Conservation (phyloP, 768 basidiomycete genomes). For the Russula emetica region DNA sequence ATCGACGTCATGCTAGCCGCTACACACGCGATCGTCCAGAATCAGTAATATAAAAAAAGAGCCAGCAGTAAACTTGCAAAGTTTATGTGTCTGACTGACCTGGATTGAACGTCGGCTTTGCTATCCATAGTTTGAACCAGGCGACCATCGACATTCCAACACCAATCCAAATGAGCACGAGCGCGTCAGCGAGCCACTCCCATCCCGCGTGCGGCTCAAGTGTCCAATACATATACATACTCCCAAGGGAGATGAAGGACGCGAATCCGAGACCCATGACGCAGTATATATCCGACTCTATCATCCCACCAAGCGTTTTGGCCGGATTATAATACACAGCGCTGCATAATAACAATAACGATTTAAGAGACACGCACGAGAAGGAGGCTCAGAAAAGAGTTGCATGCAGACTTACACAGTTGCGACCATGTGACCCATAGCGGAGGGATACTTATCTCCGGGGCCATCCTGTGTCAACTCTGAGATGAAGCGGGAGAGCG, state of each 20-base stretch:
- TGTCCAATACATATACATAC: slow-evolving; percentile 77
- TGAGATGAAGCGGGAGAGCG: slow-evolving; percentile 64
- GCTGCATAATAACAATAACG: slow-evolving; percentile 35
- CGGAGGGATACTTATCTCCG: slow-evolving; percentile 51
- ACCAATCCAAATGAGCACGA: slow-evolving; percentile 81
- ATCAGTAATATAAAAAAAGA: background rate
- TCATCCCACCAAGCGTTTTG: slow-evolving; percentile 88
- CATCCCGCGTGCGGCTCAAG: slow-evolving; percentile 65
- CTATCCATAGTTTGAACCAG: slow-evolving; percentile 91
- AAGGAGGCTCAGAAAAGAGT: background rate
- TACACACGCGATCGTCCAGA: slow-evolving; percentile 30
- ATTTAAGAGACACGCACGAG: slow-evolving; percentile 1
- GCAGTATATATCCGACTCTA: slow-evolving; percentile 85
- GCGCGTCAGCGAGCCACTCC: slow-evolving; percentile 68
- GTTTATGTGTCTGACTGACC: slow-evolving; percentile 44
- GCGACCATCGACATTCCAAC: slow-evolving; percentile 75
- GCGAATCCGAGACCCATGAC: slow-evolving; percentile 65
- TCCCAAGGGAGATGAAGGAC: slow-evolving; percentile 64
- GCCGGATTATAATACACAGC: slow-evolving; percentile 91
- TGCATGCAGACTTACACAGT: slow-evolving; percentile 69
- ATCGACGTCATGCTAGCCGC: slow-evolving; percentile 85
- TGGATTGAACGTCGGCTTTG: slow-evolving; percentile 85
- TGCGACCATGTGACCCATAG: slow-evolving; percentile 87
- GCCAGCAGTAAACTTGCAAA: background rate
- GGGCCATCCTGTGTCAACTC: slow-evolving; percentile 52